Evolutionary conservation across 129 eudicot species (phyloP), one percentile per base, ranked within the genome.

Genomic region (Mikania micrantha): DNA sequence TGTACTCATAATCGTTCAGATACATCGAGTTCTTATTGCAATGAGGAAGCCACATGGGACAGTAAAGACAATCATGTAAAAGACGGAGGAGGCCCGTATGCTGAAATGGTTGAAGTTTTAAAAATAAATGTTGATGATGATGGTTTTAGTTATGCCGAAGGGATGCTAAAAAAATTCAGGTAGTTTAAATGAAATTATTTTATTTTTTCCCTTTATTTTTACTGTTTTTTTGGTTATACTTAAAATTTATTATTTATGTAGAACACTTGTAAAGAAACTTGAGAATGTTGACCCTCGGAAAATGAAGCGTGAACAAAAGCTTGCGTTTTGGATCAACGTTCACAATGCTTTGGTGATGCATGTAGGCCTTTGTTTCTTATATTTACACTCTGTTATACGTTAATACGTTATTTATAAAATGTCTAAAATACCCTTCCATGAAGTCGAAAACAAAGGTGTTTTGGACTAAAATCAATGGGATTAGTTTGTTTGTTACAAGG

Each of bases 281-380:
- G 95, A 90, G 77, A 84, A 76, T 32, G 95, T 90, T 45, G 88
- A 90, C 75, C 95, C 85, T 27, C 60, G 4, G 82, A 90, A 86
- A 81, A 90, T 90, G 97, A 84, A 73, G 69, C 91, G 91, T 20
- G 95, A 90, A 80, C 91, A 82, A 77, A 90, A 86, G 85, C 95
- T 86, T 52, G 85, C 80, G 1, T 90, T 90, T 82, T 90, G 97
- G 97, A 80, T 90, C 61, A 90, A 90, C 72, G 79, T 90, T 65
- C 97, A 90, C 79, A 90, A 90, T 45, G 95, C 91, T 45, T 71
- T 90, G 88, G 95, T 86, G 83, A 90, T 90, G 97, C 95, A 86
- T 78, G 96, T 89, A 86, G 48, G 92, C 49, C 45, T 72, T 42
- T 54, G 7, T 52, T 52, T 56, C 22, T 44, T 2, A 8, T 44